Percentiles rank a stretch among this genome's conserved stretches.
These are phyloP conservation scores for Podospora pseudocomata DNA, from an alignment of 495 filamentous ascomycete genomes.

Conservation along the genomic window DNA sequence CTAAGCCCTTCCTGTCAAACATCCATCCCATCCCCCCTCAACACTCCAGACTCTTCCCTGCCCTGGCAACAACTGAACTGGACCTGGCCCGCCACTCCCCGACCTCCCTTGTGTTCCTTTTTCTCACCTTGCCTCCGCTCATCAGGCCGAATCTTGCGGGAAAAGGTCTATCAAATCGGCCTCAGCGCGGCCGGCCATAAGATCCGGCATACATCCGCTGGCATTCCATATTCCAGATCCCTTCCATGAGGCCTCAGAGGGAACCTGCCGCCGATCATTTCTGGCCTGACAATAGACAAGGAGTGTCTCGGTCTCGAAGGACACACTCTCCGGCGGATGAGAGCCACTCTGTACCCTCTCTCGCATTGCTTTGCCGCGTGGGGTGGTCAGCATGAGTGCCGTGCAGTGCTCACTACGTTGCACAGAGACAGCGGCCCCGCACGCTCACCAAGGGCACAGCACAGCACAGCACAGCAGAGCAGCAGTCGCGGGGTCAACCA, in stretches of 20 bases:
- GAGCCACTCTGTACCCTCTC: neutral
- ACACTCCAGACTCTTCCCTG: neutral
- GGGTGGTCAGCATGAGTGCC: neutral
- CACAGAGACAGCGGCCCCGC: slow-evolving; percentile 8
- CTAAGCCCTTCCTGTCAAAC: slow-evolving; percentile 24
- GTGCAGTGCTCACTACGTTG: neutral
- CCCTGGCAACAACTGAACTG: neutral
- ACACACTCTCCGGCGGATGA: neutral
- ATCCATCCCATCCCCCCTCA: neutral
- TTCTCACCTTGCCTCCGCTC: slow-evolving; percentile 7
- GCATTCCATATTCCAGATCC: neutral
- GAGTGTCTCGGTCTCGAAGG: too few relatives aligned
- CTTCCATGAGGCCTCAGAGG: slow-evolving; percentile 15
- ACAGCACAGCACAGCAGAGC: neutral
- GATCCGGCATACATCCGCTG: neutral
- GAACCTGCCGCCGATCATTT: neutral
- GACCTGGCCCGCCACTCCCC: slow-evolving; percentile 6
- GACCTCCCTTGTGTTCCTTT: slow-evolving; percentile 8
- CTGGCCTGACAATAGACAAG: neutral
- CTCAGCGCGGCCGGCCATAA: slow-evolving; percentile 1
- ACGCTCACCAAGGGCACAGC: neutral
- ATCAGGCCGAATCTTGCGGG: slow-evolving; percentile 10
- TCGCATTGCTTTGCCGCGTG: neutral
- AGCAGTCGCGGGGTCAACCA: neutral
- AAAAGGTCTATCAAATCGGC: slow-evolving; percentile 1